Evolutionary conservation across 2,329 filamentous ascomycete species (phyloP), one percentile per base, ranked within the genome.

Genomic region (Calycina marina): DNA sequence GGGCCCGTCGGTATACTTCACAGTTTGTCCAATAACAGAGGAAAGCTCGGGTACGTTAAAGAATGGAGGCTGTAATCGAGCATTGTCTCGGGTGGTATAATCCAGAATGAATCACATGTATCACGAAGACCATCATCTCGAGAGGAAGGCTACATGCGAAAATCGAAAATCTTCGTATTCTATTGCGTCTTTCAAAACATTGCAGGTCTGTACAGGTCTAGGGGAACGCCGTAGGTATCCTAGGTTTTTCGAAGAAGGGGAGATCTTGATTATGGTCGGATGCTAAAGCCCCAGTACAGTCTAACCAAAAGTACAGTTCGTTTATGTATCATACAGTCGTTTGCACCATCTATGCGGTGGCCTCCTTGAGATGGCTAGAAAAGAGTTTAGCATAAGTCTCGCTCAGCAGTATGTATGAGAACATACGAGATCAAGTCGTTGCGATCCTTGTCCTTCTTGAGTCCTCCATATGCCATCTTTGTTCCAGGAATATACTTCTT

Each of bases 401-500:
- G 84, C 93, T 90, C 64, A 13, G 4, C 5, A 12, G 25, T 26
- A 6, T 6, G 14, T 8, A 18, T 5, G 11, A n/a, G 14, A 25
- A 72, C 79, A 54, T 80, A 88, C 79, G 84, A 85, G 75, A 98
- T 93, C 55, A 98, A 72, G 65, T 98, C 88, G 62, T 96, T 93
- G 62, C 90, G 76, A 70, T 96, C 90, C 82, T 96, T 96, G 58
- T 76, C 74, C 83, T 98, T 98, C 86, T 98, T 98, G 58, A 98
- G 75, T 62, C 90, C 90, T 67, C 90, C 90, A 60, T 96, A 98
- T 54, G 90, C 90, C 90, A 98, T 98, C 84, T 96, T 98, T 69
- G 90, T 98, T 52, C 90, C 90, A 51, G 90, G 90, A 47, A 98
- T 94, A 77, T 86, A 98, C 75, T 96, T 96, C 80, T 98, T 98